phyloP scores from a whole-genome alignment of 805 yeast species.

The Metschnikowia chrysomelidarum region DNA sequence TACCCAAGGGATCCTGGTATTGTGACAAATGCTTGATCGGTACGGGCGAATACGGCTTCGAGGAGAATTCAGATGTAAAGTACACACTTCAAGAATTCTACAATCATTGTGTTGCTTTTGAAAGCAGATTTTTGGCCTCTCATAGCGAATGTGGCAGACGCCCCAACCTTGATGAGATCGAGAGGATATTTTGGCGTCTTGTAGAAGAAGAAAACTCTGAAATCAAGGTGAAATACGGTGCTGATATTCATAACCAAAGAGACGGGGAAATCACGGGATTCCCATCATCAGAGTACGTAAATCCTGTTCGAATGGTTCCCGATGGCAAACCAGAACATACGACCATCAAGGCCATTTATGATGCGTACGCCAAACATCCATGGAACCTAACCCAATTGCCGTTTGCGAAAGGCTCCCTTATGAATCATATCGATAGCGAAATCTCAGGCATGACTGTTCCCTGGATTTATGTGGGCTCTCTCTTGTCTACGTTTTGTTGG shows the following conservation, averaged over 20 bases:
- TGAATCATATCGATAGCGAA: slow-evolving; percentile 59
- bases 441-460: slow-evolving; percentile 95
- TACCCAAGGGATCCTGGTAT: slow-evolving; percentile 69
- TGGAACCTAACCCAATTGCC: slow-evolving; percentile 79
- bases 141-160: slow-evolving; percentile 29
- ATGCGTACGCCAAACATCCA: slow-evolving; percentile 53
- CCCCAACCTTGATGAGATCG: slow-evolving; percentile 47
- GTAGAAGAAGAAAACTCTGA: slow-evolving; percentile 40
- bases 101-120: slow-evolving; percentile 50
- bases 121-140: slow-evolving; percentile 37
- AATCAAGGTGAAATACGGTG: slow-evolving; percentile 74
- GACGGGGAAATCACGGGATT: slow-evolving; percentile 75
- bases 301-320: slow-evolving; percentile 23
- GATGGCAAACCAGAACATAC: neutral
- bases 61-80: slow-evolving; percentile 52
- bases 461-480: slow-evolving; percentile 90
- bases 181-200: slow-evolving; percentile 64
- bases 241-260: slow-evolving; percentile 69
- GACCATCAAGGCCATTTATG: slow-evolving; percentile 14
- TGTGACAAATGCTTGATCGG: slow-evolving; percentile 86
- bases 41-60: slow-evolving; percentile 85
- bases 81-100: slow-evolving; percentile 63
- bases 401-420: slow-evolving; percentile 63
- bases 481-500: slow-evolving; percentile 94
- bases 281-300: slow-evolving; percentile 42